A percentile compares a stretch with the other conserved stretches of the same genome.
Conservation (phyloP, 352 stramenopile genomes). For the Thalassiosira livingstoniorum region DNA sequence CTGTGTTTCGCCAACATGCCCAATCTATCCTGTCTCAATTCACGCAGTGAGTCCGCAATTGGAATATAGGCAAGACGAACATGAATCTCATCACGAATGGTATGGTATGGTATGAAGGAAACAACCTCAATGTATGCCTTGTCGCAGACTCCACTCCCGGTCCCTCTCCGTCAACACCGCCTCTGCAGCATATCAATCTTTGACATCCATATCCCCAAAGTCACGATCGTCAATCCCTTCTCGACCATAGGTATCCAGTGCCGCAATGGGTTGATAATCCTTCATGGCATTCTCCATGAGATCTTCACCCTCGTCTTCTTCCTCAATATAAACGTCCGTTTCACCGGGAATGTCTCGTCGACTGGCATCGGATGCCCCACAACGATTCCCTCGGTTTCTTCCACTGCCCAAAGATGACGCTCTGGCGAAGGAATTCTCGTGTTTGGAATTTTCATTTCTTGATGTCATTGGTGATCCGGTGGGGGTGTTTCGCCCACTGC, state of each 20-base stretch:
- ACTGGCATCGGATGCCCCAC: too few relatives aligned
- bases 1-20: constrained; percentile 97
- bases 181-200: constrained; percentile 93
- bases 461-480: too few relatives aligned
- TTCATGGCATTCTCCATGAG: constrained; percentile 92
- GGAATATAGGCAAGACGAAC: constrained; percentile 96
- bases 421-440: too few relatives aligned
- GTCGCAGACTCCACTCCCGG: constrained; percentile 85
- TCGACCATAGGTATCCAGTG: constrained; percentile 96
- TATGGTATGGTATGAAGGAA: constrained; percentile 98
- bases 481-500: too few relatives aligned
- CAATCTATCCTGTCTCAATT: constrained; percentile 92
- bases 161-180: constrained; percentile 90
- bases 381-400: too few relatives aligned
- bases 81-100: constrained; percentile 97
- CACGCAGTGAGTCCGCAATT: constrained; percentile 94
- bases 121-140: constrained; percentile 87
- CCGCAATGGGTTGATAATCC: constrained; percentile 97
- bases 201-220: constrained; percentile 92
- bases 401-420: too few relatives aligned
- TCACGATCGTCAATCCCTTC: constrained; percentile 93
- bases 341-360: too few relatives aligned
- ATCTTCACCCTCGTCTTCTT: constrained; percentile 95
- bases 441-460: too few relatives aligned
- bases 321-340: too few relatives aligned